A percentile compares a stretch with the other conserved stretches of the same genome.
These are phyloP conservation scores for Botryotinia calthae DNA, from an alignment of 2,329 filamentous ascomycete genomes.

Conservation along the genomic window DNA sequence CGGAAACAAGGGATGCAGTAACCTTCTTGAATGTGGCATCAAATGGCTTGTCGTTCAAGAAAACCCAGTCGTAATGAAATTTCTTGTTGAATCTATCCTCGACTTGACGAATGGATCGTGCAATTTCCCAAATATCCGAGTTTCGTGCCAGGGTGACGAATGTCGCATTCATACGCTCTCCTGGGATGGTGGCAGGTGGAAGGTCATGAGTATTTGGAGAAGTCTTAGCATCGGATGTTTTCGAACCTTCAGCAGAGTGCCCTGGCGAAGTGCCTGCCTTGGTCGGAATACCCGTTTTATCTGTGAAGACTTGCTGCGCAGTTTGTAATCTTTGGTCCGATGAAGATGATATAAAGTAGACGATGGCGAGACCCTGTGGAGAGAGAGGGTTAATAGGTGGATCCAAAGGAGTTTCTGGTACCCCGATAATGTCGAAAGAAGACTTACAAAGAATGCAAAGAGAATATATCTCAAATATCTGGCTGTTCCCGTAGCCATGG, in stretches of 20 bases:
- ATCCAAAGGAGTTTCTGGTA: not conserved
- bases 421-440: not conserved
- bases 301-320: constrained; percentile 33
- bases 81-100: constrained; percentile 98
- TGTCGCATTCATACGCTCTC: constrained; percentile 88
- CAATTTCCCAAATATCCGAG: constrained; percentile 92
- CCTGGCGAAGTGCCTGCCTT: constrained; percentile 28
- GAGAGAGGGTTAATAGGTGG: not conserved
- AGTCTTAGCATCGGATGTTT: constrained; percentile 23
- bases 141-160: constrained; percentile 96
- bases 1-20: constrained; percentile 85
- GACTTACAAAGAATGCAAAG: constrained; percentile 77
- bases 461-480: constrained; percentile 76
- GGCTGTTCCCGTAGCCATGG: constrained; percentile 43
- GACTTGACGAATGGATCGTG: constrained; percentile 89
- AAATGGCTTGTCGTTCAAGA: constrained; percentile 94
- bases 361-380: constrained; percentile 60
- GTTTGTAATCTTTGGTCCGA: constrained; percentile 44
- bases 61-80: constrained; percentile 99
- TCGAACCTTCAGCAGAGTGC: constrained; percentile 28
- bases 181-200: constrained; percentile 52
- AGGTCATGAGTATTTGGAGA: constrained; percentile 38
- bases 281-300: constrained; percentile 29
- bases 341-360: constrained; percentile 78
- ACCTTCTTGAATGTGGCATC: constrained; percentile 91